These are phyloP conservation scores for Xerocomus potaroensis DNA, from an alignment of 768 basidiomycete genomes.

Conservation along the genomic window DNA sequence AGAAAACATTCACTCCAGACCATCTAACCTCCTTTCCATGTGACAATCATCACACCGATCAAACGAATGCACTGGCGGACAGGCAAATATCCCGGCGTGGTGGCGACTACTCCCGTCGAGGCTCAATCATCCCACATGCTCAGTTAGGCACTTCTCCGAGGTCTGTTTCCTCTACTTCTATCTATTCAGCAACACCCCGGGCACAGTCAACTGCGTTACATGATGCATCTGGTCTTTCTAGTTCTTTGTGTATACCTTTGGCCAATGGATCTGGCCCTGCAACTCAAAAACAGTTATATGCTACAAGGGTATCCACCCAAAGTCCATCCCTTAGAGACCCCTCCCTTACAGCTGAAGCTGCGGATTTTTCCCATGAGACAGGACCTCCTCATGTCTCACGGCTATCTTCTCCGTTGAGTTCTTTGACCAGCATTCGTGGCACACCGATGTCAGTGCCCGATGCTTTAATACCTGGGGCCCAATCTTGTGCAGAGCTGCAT, in stretches of 20 bases:
- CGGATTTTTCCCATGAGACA: too few relatives aligned
- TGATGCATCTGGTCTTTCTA: neutral
- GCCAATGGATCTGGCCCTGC: too few relatives aligned
- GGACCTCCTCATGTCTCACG: neutral
- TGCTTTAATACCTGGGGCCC: neutral
- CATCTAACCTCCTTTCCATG: neutral
- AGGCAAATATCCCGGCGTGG: neutral
- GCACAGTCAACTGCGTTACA: neutral
- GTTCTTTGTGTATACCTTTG: neutral
- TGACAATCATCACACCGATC: neutral
- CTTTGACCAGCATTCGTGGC: neutral
- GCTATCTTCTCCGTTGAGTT: neutral
- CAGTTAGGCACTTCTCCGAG: neutral
- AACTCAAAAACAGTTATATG: neutral
- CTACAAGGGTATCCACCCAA: neutral
- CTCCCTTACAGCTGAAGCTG: neutral
- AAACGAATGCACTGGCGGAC: neutral
- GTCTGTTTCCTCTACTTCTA: neutral
- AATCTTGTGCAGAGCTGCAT: neutral
- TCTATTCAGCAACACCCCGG: neutral
- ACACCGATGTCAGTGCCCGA: neutral
- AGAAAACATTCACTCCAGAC: slow-evolving; percentile 1
- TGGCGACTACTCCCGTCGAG: neutral
- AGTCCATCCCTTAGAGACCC: neutral
- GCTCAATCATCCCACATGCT: neutral